A percentile compares a stretch with the other conserved stretches of the same genome.
phyloP scores from a whole-genome alignment of 2,329 filamentous ascomycete species.

The Pseudogymnoascus sp. region DNA sequence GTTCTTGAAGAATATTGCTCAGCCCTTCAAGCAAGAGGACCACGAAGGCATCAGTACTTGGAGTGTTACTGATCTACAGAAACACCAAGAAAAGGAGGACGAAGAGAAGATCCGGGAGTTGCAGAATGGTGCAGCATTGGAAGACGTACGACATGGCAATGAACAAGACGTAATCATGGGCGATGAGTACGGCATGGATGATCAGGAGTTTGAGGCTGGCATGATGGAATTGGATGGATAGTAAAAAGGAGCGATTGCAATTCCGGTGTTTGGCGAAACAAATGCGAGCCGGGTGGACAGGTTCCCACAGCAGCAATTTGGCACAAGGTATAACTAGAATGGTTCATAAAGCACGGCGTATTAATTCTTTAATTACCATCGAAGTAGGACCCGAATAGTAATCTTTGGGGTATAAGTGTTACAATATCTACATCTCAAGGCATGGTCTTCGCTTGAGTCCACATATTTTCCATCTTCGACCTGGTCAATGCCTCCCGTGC shows the following conservation, averaged over 20 bases:
- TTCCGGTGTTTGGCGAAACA: constrained; percentile 4
- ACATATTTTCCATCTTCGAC: constrained; percentile 91
- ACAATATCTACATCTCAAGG: constrained; percentile 10
- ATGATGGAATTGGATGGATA: constrained; percentile 41
- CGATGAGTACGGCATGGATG: constrained; percentile 27
- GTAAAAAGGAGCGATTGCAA: constrained; percentile 8
- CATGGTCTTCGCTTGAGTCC: constrained; percentile 72
- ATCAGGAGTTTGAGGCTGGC: constrained; percentile 38
- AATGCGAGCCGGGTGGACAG: background rate
- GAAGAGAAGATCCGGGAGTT: constrained; percentile 58
- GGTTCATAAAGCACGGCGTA: background rate
- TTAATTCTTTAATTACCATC: background rate
- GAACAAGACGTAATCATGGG: constrained; percentile 12
- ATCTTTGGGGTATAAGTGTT: background rate
- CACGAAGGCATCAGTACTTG: constrained; percentile 92
- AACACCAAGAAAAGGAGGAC: constrained; percentile 68
- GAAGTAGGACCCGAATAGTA: background rate
- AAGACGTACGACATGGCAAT: constrained; percentile 17
- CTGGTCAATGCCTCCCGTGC: constrained; percentile 72
- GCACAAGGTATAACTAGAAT: constrained; percentile 14
- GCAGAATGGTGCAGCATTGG: constrained; percentile 37
- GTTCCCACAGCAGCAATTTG: constrained; percentile 3
- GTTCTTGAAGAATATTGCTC: constrained; percentile 85
- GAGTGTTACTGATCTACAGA: constrained; percentile 70
- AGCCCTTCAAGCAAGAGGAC: constrained; percentile 72